Percentiles rank a stretch among this genome's conserved stretches.
Evolutionary conservation across 176 grass and related monocot genomes (phyloP).

Genomic region (Areca catechu): DNA sequence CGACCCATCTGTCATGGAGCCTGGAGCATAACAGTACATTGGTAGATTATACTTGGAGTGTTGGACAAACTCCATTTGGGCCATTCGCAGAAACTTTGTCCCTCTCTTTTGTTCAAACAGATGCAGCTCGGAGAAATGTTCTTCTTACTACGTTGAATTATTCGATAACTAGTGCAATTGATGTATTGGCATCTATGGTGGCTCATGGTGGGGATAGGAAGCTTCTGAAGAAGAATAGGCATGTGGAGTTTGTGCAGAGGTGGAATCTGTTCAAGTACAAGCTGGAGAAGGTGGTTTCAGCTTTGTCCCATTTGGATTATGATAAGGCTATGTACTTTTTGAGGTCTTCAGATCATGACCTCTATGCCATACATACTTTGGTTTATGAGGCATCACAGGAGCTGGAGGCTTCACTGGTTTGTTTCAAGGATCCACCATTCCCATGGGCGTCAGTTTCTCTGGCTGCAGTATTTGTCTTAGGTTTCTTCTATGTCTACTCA

Average conservation of each 20-base stretch:
- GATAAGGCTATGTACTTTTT: slow-evolving; percentile 79
- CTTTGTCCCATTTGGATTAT: slow-evolving; percentile 79
- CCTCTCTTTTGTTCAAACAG: slow-evolving; percentile 90
- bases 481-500: slow-evolving; percentile 64
- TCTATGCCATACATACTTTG: slow-evolving; percentile 69
- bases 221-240: slow-evolving; percentile 72
- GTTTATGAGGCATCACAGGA: slow-evolving; percentile 80
- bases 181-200: slow-evolving; percentile 62
- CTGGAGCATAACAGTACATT: slow-evolving; percentile 53
- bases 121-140: slow-evolving; percentile 83
- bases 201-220: slow-evolving; percentile 79
- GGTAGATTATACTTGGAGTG: slow-evolving; percentile 90
- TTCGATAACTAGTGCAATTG: slow-evolving; percentile 57
- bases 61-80: slow-evolving; percentile 85
- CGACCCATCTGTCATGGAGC: slow-evolving; percentile 73
- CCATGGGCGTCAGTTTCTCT: slow-evolving; percentile 74
- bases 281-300: slow-evolving; percentile 80
- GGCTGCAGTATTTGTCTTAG: slow-evolving; percentile 61
- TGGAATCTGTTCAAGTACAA: slow-evolving; percentile 87
- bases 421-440: slow-evolving; percentile 91
- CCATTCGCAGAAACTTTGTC: slow-evolving; percentile 78
- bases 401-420: slow-evolving; percentile 75
- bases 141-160: slow-evolving; percentile 77
- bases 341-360: slow-evolving; percentile 80
- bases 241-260: slow-evolving; percentile 85